Base-by-base conservation (phyloP, 176 grass and related monocot genomes). In the Phoenix roebelenii region DNA sequence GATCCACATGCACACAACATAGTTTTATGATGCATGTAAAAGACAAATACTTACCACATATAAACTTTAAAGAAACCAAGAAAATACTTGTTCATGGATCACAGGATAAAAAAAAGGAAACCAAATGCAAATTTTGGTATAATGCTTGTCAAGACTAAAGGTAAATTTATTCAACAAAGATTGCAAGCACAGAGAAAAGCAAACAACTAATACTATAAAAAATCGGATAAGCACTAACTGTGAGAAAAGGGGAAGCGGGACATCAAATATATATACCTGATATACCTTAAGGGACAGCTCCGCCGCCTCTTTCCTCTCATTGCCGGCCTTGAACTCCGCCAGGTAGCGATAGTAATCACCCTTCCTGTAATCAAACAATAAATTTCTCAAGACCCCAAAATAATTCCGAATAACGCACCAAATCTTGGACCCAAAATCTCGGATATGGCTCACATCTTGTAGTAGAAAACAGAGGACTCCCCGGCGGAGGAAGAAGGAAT, bases 331-430 rank as follows among this genome's bases (percentile, higher is more conserved):
- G 59, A 80, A 52, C 69, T 73, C 77, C 20, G 77, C 69, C 53
- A 80, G 26, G 65, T 80, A 80, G 19, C 69, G 77, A 65, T 66
- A 80, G 49, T 80, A 73, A 73, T 80, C 77, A 35, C 54, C 77
- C 56, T 80, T 80, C 77, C 68, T 80, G 55, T 15, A 22, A 66
- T 58, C 15, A 44, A 44, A 44, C 3, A 14, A 44, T 44, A 18
- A 20, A 54, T 23, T 54, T 14, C n/a, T 32, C 2, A 32, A 67
- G 3, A 17, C 23, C 22, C 7, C 20, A 1, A 58, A 58, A 55
- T 39, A 7, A 15, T 22, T n/a, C 1, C 7, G 0, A 52, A 26
- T 0, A n/a, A 18, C 7, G 22, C 15, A 12, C 35, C 35, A 44
- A 44, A 44, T 44, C 35, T 44, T 12, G 7, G 35, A 7, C 35